Evolutionary conservation across 2,329 filamentous ascomycete species (phyloP).

Genomic region (Colletotrichum brevisporum): DNA sequence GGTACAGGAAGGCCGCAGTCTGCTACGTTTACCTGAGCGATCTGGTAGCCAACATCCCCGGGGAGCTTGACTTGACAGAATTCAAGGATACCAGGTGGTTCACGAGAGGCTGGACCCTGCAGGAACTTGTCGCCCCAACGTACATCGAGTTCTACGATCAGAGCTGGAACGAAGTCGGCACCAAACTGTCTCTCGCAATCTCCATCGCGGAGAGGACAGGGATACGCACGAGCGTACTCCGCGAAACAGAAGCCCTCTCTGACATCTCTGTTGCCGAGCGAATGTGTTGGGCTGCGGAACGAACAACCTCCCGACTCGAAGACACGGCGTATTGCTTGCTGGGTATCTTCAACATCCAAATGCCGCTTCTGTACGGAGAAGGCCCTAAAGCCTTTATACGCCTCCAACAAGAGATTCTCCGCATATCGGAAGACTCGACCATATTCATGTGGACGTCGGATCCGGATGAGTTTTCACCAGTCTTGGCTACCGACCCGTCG

Average conservation of each 20-base stretch:
- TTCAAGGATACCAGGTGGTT: conserved; percentile 42
- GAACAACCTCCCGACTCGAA: conserved; percentile 48
- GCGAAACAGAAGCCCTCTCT: conserved; percentile 8
- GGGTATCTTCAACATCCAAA: conserved; percentile 52
- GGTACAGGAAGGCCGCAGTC: conserved; percentile 46
- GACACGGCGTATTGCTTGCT: conserved; percentile 51
- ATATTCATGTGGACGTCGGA: conserved; percentile 20
- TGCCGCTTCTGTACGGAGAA: conserved; percentile 52
- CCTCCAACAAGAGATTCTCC: conserved; percentile 38
- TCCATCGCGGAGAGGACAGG: conserved; percentile 29
- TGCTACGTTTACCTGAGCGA: conserved; percentile 46
- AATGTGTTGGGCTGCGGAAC: conserved; percentile 47
- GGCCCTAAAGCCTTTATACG: conserved; percentile 40
- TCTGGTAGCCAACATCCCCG: conserved; percentile 13
- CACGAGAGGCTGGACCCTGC: conserved; percentile 47
- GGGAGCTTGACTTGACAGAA: not conserved
- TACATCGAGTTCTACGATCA: conserved; percentile 47
- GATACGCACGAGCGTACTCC: not conserved
- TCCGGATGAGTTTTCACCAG: not conserved
- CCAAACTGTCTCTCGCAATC: conserved; percentile 41
- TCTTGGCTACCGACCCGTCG: too few relatives aligned
- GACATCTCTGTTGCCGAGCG: conserved; percentile 32
- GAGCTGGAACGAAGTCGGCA: conserved; percentile 47
- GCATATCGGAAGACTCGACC: conserved; percentile 21
- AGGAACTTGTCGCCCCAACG: conserved; percentile 49